These are phyloP conservation scores for Inonotus obliquus DNA, from an alignment of 1,284 basidiomycete genomes.

Conservation along the genomic window DNA sequence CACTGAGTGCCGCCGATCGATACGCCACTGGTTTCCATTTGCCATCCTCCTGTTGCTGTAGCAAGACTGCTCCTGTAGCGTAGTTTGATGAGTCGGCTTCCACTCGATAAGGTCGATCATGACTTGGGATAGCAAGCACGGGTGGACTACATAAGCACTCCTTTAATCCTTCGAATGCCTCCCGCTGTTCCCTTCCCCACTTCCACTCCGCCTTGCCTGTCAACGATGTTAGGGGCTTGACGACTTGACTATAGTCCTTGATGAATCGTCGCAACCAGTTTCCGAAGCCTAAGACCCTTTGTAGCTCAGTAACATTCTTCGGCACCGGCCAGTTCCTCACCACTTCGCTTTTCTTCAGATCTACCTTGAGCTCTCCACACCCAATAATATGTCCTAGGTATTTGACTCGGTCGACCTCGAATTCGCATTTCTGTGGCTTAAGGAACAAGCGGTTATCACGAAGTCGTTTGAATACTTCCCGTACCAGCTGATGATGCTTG, in stretches of 20 bases:
- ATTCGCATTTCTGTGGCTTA: background rate
- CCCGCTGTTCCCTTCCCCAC: background rate
- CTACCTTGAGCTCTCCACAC: background rate
- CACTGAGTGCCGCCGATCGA: constrained; percentile 28
- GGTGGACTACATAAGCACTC: background rate
- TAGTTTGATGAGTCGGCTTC: constrained; percentile 9
- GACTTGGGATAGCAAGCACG: background rate
- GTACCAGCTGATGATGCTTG: background rate
- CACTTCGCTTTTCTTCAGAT: background rate
- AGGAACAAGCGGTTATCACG: background rate
- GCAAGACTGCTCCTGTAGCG: constrained; percentile 3
- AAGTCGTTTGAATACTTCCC: background rate
- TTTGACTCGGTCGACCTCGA: background rate
- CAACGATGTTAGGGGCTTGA: background rate
- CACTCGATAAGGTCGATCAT: background rate
- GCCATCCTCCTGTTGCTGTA: constrained; percentile 15
- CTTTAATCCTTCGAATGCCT: background rate
- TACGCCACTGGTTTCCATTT: constrained; percentile 29
- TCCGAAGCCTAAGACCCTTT: background rate
- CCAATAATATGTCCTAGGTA: background rate
- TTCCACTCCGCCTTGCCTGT: background rate
- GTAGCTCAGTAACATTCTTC: background rate
- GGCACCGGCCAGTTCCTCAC: background rate
- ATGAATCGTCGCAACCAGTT: background rate
- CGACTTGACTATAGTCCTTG: background rate